Base-by-base conservation (phyloP, 768 basidiomycete genomes). In the Lactarius sanguifluus region DNA sequence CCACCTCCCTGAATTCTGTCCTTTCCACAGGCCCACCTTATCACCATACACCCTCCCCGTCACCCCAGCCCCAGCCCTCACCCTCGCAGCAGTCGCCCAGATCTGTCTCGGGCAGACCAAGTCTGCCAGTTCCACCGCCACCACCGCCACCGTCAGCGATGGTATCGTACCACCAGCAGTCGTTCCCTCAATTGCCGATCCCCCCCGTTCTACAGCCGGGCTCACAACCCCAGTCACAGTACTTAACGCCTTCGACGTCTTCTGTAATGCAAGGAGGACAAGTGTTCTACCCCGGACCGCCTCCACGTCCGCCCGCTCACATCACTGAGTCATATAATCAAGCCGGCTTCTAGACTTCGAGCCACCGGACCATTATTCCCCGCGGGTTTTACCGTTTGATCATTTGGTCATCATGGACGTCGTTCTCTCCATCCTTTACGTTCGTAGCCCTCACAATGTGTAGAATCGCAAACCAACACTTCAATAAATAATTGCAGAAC, bases 111-210 rank as follows among this genome's bases (percentile, higher is more conserved):
- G 76, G 83, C 57, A 81, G 79, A 43, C 78, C 82, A 9, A 80
- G 81, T 70, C 77, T 88, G 25, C 86, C 85, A 60, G 81, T 81
- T 38, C 83, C 70, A 70, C 76, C 34, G 2, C 65, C 68, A 2
- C 78, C 78, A 25, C 47, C 47, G 18, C 30, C 36, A 13, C 74
- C 76, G 0, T 77, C 75, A 0, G 78, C 79, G 23, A 70, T 76
- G 41, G 71, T 75, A 23, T 75, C 75, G 36, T 71, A 76, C 43
- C 71, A 73, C 30, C 70, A 76, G 59, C 75, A 75, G 18, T 74
- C 75, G 47, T 71, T 76, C 34, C 66, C 69, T 59, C 69, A 69
- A 61, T 20, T 58, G 8, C 70, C 68, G 43, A 30, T 55, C 2
- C 70, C 65, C 10, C 70, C 68, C 3, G 2, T 41, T 28, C 58